Base-by-base conservation (phyloP, 78 protist species). In the Mantamonas sphyraenae region DNA sequence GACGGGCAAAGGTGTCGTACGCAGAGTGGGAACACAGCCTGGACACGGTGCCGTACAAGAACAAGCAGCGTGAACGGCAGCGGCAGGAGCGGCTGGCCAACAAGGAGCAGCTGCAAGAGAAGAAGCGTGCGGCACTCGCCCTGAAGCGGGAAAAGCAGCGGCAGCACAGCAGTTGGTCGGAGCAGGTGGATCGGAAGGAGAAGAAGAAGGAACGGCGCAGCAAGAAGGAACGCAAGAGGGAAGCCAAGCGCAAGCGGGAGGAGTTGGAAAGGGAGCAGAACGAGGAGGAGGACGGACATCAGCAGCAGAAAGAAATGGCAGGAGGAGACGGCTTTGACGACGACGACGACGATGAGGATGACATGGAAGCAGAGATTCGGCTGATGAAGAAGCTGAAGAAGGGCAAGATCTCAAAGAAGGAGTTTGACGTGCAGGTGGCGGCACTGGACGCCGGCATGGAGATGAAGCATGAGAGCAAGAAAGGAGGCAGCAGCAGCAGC, bases 51-150 rank as follows among this genome's bases (percentile, higher is more conserved):
- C 8, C 35, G 28, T 73, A 39, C 64, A 26, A 28, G 37, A 71
- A 73, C 71, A 55, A 31, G 58, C 22, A 33, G 73, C 73, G 79
- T 37, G 79, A 74, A 50, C 17, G 26, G 57, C 47, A 28, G 68
- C 79, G 79, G 28, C 59, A 26, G 30, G 34, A 0, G 9, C 3
- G 22, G 40, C 63, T 56, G 20, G 59, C 59, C 59, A 53, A n/a
- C n/a, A n/a, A n/a, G n/a, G n/a, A n/a, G n/a, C n/a, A n/a, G n/a
- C n/a, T n/a, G n/a, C n/a, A n/a, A n/a, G n/a, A n/a, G n/a, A n/a
- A n/a, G n/a, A n/a, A n/a, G n/a, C n/a, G n/a, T n/a, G n/a, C n/a
- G n/a, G n/a, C n/a, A n/a, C n/a, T n/a, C n/a, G n/a, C n/a, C n/a
- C n/a, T n/a, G n/a, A n/a, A n/a, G n/a, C n/a, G n/a, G n/a, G n/a